phyloP scores from a whole-genome alignment of 106 monocot genomes.

The Platanthera guangdongensis region DNA sequence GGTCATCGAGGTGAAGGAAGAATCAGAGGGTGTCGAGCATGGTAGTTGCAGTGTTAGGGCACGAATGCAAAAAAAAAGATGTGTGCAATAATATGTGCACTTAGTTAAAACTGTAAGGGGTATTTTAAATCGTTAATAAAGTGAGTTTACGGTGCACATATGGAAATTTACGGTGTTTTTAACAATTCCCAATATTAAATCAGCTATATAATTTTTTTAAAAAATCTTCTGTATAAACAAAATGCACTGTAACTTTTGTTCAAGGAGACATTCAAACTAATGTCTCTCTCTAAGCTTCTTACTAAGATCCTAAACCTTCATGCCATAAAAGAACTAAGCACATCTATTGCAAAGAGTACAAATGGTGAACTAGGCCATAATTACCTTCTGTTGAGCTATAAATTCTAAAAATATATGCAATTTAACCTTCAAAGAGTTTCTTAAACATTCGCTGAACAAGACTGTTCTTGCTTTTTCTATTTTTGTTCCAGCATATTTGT shows the following conservation, averaged over 20 bases:
- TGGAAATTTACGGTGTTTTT: too few relatives aligned
- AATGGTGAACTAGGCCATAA: neutral
- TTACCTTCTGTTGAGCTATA: constrained; percentile 38
- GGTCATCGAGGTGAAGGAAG: too few relatives aligned
- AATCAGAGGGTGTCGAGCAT: too few relatives aligned
- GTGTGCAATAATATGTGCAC: too few relatives aligned
- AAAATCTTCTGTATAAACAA: neutral
- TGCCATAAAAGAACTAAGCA: neutral
- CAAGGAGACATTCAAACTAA: constrained; percentile 20
- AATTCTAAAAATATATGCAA: constrained; percentile 32
- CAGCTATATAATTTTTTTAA: too few relatives aligned
- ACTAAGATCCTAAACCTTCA: constrained; percentile 49
- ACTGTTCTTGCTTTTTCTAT: constrained; percentile 43
- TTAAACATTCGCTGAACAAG: constrained; percentile 41
- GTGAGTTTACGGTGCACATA: too few relatives aligned
- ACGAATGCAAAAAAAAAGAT: too few relatives aligned
- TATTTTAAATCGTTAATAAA: too few relatives aligned
- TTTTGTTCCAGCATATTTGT: constrained; percentile 52
- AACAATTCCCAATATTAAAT: too few relatives aligned
- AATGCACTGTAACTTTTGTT: constrained; percentile 28
- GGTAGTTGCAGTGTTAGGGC: too few relatives aligned
- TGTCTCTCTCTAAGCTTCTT: constrained; percentile 24
- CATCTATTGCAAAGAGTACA: neutral
- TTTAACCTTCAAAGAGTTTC: constrained; percentile 46
- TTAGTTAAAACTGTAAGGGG: too few relatives aligned